Evolutionary conservation across 139 green algal genomes (phyloP), one percentile per base, ranked within the genome.

Genomic region (Picochlorum sp.): DNA sequence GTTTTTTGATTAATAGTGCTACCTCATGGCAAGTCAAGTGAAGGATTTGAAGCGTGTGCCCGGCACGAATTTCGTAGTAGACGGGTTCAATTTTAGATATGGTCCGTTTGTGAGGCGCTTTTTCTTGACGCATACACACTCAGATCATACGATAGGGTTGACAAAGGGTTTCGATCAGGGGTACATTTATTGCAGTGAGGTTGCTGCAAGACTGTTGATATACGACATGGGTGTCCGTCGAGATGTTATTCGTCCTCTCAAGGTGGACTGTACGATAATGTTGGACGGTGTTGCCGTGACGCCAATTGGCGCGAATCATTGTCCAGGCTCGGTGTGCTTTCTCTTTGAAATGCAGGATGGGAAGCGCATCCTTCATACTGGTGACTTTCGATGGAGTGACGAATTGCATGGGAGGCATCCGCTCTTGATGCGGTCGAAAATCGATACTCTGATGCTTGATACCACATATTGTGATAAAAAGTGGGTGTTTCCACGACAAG

Each of bases 111-210:
- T 3, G 80, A 21, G 9, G 2, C 67, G 78, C 38, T 89, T 88
- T 76, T 89, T 91, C 56, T 78, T 93, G 2, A 90, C 86, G 1
- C 86, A 93, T 62, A 79, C 65, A n/a, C 86, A 93, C 57, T 71
- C 60, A 2, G 86, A 93, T 70, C 86, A 93, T 73, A 89, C 80
- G 2, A 85, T 74, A 15, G 85, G 85, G 11, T 67, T 91, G 10
- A 70, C 21, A 21, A 73, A 65, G 16, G 23, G 14, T 13, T 90
- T 85, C 37, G 34, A 26, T 20, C 60, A 49, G 14, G 77, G 79
- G 45, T 68, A 49, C 21, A 83, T 92, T 34, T 91, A 87, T 60
- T 83, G 76, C 57, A 80, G 78, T 6, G 65, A 73, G 8, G 49
- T 86, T 57, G 86, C 82, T 3, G 72, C 75, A 2, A 62, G 52